Conservation (phyloP, 2,329 filamentous ascomycete species). For the Calonectria montana region DNA sequence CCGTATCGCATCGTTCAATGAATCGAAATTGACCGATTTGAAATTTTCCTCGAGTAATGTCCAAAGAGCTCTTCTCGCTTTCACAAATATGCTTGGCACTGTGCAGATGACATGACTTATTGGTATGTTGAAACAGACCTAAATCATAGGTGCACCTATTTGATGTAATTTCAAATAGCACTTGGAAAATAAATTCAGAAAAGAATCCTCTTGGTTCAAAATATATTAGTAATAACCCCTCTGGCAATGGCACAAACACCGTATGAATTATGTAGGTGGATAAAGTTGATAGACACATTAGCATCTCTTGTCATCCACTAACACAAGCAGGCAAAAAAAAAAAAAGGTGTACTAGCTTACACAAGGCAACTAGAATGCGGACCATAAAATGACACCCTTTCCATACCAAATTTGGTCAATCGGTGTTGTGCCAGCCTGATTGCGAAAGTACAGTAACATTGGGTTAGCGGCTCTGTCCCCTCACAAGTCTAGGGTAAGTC, state of each 20-base stretch:
- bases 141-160: no score
- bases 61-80: no score
- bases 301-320: background rate
- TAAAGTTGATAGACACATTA: background rate
- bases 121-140: no score
- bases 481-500: slow-evolving; percentile 8
- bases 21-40: no score
- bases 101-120: no score
- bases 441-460: background rate
- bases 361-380: background rate
- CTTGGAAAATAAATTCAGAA: no score
- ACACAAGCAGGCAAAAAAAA: background rate
- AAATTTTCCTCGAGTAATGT: background rate
- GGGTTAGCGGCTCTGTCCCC: background rate
- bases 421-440: background rate
- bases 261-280: background rate
- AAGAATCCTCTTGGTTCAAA: background rate
- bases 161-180: no score
- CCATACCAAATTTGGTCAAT: background rate
- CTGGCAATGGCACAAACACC: background rate
- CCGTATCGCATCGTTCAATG: background rate
- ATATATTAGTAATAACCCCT: background rate
- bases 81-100: no score
- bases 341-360: background rate
- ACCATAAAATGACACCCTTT: background rate